Evolutionary conservation across 345 rosid genomes (phyloP).

Genomic region (Salix koriyanagi): DNA sequence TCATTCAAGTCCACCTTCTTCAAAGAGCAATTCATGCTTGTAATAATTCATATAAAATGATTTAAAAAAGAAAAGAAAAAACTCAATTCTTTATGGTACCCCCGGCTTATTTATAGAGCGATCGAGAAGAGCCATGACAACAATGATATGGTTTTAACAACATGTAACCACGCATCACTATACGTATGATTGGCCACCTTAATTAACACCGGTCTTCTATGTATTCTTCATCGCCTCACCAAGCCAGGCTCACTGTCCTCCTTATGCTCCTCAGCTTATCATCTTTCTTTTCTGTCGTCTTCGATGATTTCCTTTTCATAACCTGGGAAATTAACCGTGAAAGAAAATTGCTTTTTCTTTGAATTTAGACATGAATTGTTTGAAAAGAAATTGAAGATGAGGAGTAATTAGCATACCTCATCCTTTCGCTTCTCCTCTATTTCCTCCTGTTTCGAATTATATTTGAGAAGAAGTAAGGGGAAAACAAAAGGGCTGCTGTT

Average conservation of each 20-base stretch:
- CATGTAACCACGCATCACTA: background rate
- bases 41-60: too few species aligned
- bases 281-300: constrained; percentile 31
- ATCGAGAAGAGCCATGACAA: background rate
- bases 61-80: too few species aligned
- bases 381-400: background rate
- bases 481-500: background rate
- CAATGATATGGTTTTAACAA: background rate
- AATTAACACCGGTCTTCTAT: too few species aligned
- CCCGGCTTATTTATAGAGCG: background rate
- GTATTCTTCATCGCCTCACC: constrained; percentile 33
- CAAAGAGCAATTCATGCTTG: background rate
- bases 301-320: constrained; percentile 33
- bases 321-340: constrained; percentile 18
- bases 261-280: constrained; percentile 45
- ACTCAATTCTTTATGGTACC: background rate
- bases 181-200: background rate
- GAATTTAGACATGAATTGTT: background rate
- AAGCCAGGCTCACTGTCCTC: constrained; percentile 53
- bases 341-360: background rate
- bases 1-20: too few species aligned
- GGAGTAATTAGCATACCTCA: constrained; percentile 39
- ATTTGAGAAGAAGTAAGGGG: background rate
- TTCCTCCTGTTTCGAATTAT: constrained; percentile 39
- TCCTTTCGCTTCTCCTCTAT: constrained; percentile 42